Evolutionary conservation across 192 early-diverging fungal species (phyloP), one percentile per base, ranked within the genome.

Genomic region (Obelidium mucronatum): DNA sequence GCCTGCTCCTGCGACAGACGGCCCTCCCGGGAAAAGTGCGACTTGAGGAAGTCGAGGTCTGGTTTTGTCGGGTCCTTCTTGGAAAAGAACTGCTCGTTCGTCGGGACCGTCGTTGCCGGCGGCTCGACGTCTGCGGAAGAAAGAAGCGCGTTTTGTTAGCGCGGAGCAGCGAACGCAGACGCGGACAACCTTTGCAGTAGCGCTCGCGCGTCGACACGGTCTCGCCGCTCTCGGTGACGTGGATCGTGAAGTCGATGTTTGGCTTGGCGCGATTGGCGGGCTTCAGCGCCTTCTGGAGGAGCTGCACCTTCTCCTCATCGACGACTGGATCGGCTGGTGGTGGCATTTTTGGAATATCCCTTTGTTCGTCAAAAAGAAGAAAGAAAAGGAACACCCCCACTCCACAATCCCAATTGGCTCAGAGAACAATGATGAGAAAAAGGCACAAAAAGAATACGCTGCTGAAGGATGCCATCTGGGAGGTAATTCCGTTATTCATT

Each of bases 21-120:
- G 17, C 97, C 97, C 75, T 98, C 97, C 44, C 90, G 90, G 74
- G 93, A 91, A 83, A 98, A 98, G 80, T 97, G 96, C 77, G 91
- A 86, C 76, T 95, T 96, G 56, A 98, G 81, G 78, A 95, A 94
- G 6, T 85, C 90, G 40, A 92, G 85, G 78, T 95, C 91, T 2
- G 95, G 95, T 75, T 91, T 91, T 52, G 87, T 73, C 35, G 81
- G 82, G 80, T 91, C 89, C 79, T 85, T 87, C 80, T 87, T 91
- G 60, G 88, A 89, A 73, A 86, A 93, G 76, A 93, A 89, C 71
- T 91, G 83, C 24, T 86, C 88, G 33, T 86, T 62, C 3, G 86
- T 84, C 40, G 90, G 91, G 36, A 88, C 82, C n/a, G 75, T 42
- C 48, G 83, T 76, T 1, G 85, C 86, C 0, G 91, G 85, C 2